A percentile compares a stretch with the other conserved stretches of the same genome.
Evolutionary conservation across 768 basidiomycete genomes (phyloP).

Genomic region (Podaxis carcinomalis): DNA sequence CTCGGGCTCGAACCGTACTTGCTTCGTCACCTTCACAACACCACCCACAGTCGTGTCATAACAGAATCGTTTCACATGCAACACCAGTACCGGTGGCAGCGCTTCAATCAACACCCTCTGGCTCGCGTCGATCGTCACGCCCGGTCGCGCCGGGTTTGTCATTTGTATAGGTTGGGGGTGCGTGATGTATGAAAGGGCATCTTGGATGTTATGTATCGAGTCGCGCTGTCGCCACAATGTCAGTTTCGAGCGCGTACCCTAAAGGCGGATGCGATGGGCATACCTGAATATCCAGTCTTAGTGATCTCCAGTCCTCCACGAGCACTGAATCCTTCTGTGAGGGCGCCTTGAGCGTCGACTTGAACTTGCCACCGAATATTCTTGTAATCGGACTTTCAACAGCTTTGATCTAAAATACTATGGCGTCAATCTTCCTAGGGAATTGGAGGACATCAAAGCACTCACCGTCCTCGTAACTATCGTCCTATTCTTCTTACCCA

Average conservation of each 20-base stretch:
- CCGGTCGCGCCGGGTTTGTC: slow-evolving; percentile 50
- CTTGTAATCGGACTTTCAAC: slow-evolving; percentile 85
- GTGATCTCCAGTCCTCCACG: slow-evolving; percentile 87
- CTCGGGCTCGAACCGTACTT: slow-evolving; percentile 71
- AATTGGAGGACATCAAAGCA: slow-evolving; percentile 13
- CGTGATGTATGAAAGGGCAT: slow-evolving; percentile 76
- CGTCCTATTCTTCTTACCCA: slow-evolving; percentile 81
- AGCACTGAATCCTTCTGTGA: slow-evolving; percentile 83
- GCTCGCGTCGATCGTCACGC: slow-evolving; percentile 62
- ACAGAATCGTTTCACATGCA: slow-evolving; percentile 89
- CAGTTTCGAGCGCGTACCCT: not conserved
- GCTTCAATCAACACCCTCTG: slow-evolving; percentile 68
- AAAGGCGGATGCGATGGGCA: slow-evolving; percentile 12
- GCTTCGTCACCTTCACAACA: slow-evolving; percentile 85
- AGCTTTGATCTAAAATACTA: slow-evolving; percentile 54
- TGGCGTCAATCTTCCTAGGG: not conserved
- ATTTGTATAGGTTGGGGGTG: slow-evolving; percentile 80
- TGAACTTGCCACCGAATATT: slow-evolving; percentile 92
- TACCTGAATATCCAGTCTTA: slow-evolving; percentile 89
- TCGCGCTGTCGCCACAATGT: slow-evolving; percentile 45
- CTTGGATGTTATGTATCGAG: slow-evolving; percentile 71
- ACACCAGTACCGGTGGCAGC: slow-evolving; percentile 77
- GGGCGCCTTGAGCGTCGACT: slow-evolving; percentile 77
- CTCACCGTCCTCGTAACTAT: slow-evolving; percentile 77
- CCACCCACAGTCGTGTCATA: slow-evolving; percentile 75